Evolutionary conservation across 768 basidiomycete genomes (phyloP), one percentile per base, ranked within the genome.

Genomic region (Rhizopogon roseolus): DNA sequence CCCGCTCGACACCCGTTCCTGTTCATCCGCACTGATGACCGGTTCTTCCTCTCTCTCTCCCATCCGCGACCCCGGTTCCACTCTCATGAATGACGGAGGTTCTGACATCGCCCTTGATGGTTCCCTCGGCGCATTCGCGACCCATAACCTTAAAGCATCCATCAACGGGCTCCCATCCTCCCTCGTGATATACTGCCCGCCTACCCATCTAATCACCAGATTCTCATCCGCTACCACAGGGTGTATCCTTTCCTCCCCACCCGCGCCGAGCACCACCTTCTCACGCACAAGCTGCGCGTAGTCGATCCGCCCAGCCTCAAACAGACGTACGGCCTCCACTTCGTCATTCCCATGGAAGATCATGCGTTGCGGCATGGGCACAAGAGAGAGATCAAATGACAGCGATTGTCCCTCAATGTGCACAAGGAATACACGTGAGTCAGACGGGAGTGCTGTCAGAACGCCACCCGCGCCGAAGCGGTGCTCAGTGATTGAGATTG

Each of bases 161-260:
- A 94, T 82, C 27, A 95, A 76, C 1, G 86, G 85, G 0, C 88
- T 88, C 3, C 78, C 81, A 61, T 90, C 89, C 39, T 75, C 71
- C 57, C 85, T 84, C n/a, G 85, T 87, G 51, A 93, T 83, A 66
- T 88, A 94, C 87, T 78, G 81, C 46, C 79, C 77, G 9, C 76
- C 79, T 39, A 78, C 76, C 84, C 90, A 95, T 55, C 81, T 77
- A 49, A 95, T 80, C 3, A 93, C 88, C 37, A 96, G 76, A 28
- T 78, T 69, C 7, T 82, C 79, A 60, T 88, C 80, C 36, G 76
- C 70, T 5, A 88, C 80, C 27, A 93, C 66, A 6, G 66, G 64
- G 19, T 19, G 40, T n/a, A 11, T 25, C 34, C 14, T 48, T n/a
- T 36, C 46, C 2, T 48, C 46, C 22, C 34, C 46, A 5, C 38